A percentile compares a stretch with the other conserved stretches of the same genome.
These are phyloP conservation scores for Cichorium intybus DNA, from an alignment of 140 eudicot genomes.

Conservation along the genomic window DNA sequence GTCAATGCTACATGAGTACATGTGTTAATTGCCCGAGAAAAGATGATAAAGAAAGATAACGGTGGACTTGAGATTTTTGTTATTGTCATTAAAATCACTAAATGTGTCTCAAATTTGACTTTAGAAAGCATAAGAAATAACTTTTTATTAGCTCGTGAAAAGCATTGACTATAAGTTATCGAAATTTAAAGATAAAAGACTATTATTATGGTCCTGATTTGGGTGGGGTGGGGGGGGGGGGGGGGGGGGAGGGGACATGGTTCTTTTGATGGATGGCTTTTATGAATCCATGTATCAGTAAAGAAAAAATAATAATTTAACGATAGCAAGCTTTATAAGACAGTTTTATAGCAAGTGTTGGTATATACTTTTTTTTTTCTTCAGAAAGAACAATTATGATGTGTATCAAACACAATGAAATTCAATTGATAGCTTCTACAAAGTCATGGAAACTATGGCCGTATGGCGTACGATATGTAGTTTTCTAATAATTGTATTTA, in stretches of 20 bases:
- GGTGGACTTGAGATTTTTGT: neutral
- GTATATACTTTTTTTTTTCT: too few relatives aligned
- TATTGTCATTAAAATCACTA: neutral
- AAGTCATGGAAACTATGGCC: neutral
- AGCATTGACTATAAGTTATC: neutral
- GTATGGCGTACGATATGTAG: neutral
- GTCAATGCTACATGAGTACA: neutral
- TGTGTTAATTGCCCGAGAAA: neutral
- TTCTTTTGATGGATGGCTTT: neutral
- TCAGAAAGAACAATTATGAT: neutral
- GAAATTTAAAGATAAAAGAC: neutral
- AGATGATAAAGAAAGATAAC: neutral
- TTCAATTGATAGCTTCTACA: neutral
- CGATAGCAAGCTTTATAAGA: neutral
- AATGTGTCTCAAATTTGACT: neutral
- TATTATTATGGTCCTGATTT: neutral
- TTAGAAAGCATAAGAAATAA: neutral
- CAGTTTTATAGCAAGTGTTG: neutral
- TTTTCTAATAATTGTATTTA: neutral
- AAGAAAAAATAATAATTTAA: too few relatives aligned
- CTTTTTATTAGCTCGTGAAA: neutral
- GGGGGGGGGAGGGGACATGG: neutral
- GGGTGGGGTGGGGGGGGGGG: too few relatives aligned
- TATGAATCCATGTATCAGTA: neutral
- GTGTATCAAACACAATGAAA: neutral